phyloP scores from a whole-genome alignment of 768 basidiomycete genomes.

The Hypholoma sublateritium region DNA sequence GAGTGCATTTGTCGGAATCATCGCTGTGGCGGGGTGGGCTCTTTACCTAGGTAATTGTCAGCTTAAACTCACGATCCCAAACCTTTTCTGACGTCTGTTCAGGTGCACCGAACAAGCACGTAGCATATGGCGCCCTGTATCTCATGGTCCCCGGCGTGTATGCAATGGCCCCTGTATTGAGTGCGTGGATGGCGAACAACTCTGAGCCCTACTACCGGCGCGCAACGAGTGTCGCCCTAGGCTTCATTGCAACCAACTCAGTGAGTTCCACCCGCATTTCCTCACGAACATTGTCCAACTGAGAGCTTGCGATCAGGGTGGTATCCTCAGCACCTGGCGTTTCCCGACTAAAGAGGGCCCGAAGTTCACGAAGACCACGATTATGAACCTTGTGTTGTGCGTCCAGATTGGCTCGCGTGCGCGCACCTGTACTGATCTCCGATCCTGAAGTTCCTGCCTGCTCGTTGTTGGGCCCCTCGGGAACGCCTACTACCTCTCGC shows the following conservation, averaged over 20 bases:
- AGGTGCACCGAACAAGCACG: conserved; percentile 25
- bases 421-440: background rate
- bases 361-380: conserved; percentile 33
- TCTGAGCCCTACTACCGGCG: conserved; percentile 36
- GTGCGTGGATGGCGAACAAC: conserved; percentile 39
- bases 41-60: conserved; percentile 24
- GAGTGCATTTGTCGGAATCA: conserved; percentile 13
- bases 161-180: conserved; percentile 25
- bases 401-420: conserved; percentile 9
- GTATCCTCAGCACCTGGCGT: conserved; percentile 39
- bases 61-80: background rate
- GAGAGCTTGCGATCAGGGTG: conserved; percentile 23
- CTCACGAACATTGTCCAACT: no score
- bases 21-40: conserved; percentile 27
- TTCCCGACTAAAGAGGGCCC: conserved; percentile 39
- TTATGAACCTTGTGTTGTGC: conserved; percentile 36
- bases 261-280: conserved; percentile 16
- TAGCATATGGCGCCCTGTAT: conserved; percentile 33
- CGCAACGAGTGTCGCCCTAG: conserved; percentile 33
- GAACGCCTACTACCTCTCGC: conserved; percentile 27
- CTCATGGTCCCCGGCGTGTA: conserved; percentile 35
- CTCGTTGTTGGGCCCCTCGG: conserved; percentile 21
- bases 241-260: conserved; percentile 34
- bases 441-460: conserved; percentile 21
- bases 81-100: background rate